These are phyloP conservation scores for Melanogaster broomeanus DNA, from an alignment of 768 basidiomycete genomes.

Conservation along the genomic window DNA sequence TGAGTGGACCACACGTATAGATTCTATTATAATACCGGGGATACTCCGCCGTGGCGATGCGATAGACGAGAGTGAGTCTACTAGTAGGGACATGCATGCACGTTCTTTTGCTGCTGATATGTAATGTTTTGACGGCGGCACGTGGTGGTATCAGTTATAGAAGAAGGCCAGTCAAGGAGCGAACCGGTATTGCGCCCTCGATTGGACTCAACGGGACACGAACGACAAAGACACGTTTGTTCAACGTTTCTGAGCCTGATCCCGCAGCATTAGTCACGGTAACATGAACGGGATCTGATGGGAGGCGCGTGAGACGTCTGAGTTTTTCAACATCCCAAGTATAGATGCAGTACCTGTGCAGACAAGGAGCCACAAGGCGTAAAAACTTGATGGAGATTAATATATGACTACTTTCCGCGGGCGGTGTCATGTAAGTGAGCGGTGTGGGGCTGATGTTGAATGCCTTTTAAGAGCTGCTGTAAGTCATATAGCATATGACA, in stretches of 20 bases:
- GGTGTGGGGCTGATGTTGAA: too few species aligned
- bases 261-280: too few species aligned
- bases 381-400: too few species aligned
- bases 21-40: background rate
- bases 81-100: too few species aligned
- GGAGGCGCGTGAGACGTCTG: background rate
- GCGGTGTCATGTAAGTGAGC: too few species aligned
- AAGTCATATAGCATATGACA: too few species aligned
- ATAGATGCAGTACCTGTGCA: background rate
- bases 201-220: background rate
- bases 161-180: background rate
- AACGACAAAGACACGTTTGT: background rate
- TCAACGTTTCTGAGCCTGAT: background rate
- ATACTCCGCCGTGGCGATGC: background rate
- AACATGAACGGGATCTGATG: background rate
- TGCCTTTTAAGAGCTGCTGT: too few species aligned
- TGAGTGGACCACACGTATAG: background rate
- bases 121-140: too few species aligned
- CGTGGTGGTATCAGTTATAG: background rate
- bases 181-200: background rate
- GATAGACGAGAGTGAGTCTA: too few species aligned
- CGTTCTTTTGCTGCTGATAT: too few species aligned
- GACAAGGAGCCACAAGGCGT: too few species aligned
- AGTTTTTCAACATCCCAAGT: background rate
- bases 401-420: too few species aligned